Base-by-base conservation (phyloP, 768 basidiomycete species). In the Mycena vulgaris region DNA sequence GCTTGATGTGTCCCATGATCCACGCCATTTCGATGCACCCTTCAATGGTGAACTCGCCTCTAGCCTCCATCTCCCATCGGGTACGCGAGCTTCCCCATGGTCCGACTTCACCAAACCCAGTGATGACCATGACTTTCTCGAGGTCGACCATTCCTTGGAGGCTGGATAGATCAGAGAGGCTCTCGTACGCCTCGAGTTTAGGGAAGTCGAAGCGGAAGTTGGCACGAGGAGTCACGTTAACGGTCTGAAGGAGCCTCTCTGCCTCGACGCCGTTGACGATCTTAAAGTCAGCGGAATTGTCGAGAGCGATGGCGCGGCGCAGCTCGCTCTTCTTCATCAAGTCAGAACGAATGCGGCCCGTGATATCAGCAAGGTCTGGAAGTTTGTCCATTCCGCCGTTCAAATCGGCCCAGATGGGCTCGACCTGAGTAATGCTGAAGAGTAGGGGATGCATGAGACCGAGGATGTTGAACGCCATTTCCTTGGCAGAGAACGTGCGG, bases 381-480 rank as follows among this genome's bases (percentile, higher is more conserved):
- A 99, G 88, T 70, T 95, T 95, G 83, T 98, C 97, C 96, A 99
- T 98, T 37, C 97, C 97, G 76, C 97, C 97, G 75, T 97, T 98
- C 71, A 98, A 87, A 79, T 99, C 98, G 63, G 97, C 98, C 98
- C 98, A 99, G 78, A 99, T 97, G 11, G 98, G 97, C 80, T 99
- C 97, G 52, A 99, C 97, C 80, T 99, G 98, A 14, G 97, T 98
- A 77, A 99, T 97, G 81, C 97, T 98, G 90, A 99, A 99, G 61
- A 99, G 89, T 8, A 99, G 90, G 49, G 98, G 98, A 78, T 99
- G 98, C 97, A 99, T 99, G 57, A 99, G 88, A 69, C 98, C 97
- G 63, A 99, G 92, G 76, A 99, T 96, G 83, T 99, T 99, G 90
- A 99, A 99, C 0, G 98, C 97, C 98, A 99, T 99, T 83, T 99